phyloP scores from a whole-genome alignment of 2,329 filamentous ascomycete species.

The Chaetomium olivaceum region DNA sequence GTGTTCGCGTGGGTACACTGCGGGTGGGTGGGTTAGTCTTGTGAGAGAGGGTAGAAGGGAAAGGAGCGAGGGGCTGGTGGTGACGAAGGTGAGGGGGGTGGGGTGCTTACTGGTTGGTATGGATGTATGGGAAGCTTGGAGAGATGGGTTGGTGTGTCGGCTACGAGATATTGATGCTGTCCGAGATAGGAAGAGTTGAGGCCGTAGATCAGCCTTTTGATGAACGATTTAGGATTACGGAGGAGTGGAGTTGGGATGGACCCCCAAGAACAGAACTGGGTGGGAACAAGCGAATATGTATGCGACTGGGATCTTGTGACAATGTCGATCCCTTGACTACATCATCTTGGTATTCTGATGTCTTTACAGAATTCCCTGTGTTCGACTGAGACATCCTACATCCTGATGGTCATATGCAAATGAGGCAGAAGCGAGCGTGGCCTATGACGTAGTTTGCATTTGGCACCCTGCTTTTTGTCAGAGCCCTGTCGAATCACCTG shows the following conservation, averaged over 20 bases:
- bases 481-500: not conserved
- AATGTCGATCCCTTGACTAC: not conserved
- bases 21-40: not conserved
- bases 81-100: not conserved
- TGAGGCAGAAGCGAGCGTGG: not conserved
- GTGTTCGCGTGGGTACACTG: constrained; percentile 23
- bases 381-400: not conserved
- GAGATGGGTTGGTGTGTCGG: not conserved
- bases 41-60: not conserved
- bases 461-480: not conserved
- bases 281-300: not conserved
- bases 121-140: not conserved
- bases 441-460: constrained; percentile 14
- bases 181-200: not conserved
- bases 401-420: not conserved
- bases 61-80: not conserved
- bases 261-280: not conserved
- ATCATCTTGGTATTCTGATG: not conserved
- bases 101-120: not conserved
- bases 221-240: not conserved
- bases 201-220: not conserved
- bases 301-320: not conserved
- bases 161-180: too few relatives aligned
- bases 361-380: not conserved
- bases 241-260: not conserved